A percentile compares a stretch with the other conserved stretches of the same genome.
Evolutionary conservation across 495 filamentous ascomycete genomes (phyloP).

Genomic region (Podospora appendiculata): DNA sequence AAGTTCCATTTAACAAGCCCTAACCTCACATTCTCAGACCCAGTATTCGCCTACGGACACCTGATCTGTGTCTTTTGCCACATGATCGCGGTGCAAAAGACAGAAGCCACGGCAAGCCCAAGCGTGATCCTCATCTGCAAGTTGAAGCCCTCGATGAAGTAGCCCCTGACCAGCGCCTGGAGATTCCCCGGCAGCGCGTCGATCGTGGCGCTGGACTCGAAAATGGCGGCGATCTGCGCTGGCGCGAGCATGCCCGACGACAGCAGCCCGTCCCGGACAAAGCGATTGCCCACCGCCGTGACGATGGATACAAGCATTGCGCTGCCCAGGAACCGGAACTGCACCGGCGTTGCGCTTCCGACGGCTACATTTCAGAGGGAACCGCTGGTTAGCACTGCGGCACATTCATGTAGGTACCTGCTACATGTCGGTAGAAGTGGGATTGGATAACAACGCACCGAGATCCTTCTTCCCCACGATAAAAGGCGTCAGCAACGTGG

Average conservation of each 20-base stretch:
- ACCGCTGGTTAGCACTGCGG: too few species aligned
- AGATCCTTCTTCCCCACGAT: background rate
- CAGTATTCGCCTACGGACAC: too few species aligned
- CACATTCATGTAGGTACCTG: background rate
- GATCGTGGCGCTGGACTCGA: background rate
- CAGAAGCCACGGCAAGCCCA: background rate
- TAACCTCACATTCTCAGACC: too few species aligned
- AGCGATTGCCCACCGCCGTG: background rate
- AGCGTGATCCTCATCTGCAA: background rate
- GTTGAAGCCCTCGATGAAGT: background rate
- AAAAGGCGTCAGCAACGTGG: background rate
- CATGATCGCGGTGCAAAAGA: background rate
- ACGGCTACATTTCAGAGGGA: too few species aligned
- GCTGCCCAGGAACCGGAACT: background rate
- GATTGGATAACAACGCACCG: background rate
- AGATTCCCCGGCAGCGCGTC: background rate
- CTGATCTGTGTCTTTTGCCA: background rate
- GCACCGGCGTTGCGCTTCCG: background rate
- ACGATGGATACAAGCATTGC: background rate
- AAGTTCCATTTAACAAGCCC: too few species aligned
- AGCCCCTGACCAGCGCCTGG: background rate
- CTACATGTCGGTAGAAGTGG: background rate
- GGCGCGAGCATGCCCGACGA: background rate
- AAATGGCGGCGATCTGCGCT: background rate
- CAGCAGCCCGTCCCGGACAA: background rate